Base-by-base conservation (phyloP, 2,329 filamentous ascomycete genomes). In the Paraphaeosphaeria sporulosa region DNA sequence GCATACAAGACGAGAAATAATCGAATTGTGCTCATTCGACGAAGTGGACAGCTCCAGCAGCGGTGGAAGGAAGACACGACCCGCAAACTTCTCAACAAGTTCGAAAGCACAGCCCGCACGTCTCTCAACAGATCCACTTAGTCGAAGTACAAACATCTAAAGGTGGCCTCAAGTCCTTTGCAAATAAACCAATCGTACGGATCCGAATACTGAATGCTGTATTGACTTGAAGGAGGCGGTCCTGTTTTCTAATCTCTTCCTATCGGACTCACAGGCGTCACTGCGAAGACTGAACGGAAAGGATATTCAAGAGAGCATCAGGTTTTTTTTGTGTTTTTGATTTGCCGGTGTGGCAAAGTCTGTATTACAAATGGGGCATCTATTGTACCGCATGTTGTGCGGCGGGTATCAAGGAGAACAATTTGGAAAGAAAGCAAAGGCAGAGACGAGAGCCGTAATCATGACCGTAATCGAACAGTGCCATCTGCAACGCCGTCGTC, bases 401-500 rank as follows among this genome's bases (percentile, higher is more conserved):
- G 52, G 19, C n/a, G 52, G 52, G 49, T 54, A 58, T 58, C 50
- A 32, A 47, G 42, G 40, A 36, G 25, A 40, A 10, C 52, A 55
- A 46, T 55, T 55, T 36, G 25, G 27, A 55, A 27, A 15, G n/a
- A 13, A 25, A 55, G 19, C 10, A 47, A 7, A 25, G 47, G 19
- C 27, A 47, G 23, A 46, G 5, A 8, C 32, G 19, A 51, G 12
- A 40, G 19, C 32, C n/a, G 48, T 51, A 30, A 51, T 25, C 34
- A 40, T 51, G 32, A 51, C 48, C n/a, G n/a, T 15, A 7, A 13
- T 36, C 19, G 17, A 10, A 30, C n/a, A 12, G 36, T 13, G 36
- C 32, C 50, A 21, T 27, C 30, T 21, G 3, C 3, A 53, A 55
- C 52, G 52, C 52, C 52, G 10, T 46, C 52, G 51, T 38, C 38